Evolutionary conservation across 768 basidiomycete genomes (phyloP).

Genomic region (Russula dissimulans): DNA sequence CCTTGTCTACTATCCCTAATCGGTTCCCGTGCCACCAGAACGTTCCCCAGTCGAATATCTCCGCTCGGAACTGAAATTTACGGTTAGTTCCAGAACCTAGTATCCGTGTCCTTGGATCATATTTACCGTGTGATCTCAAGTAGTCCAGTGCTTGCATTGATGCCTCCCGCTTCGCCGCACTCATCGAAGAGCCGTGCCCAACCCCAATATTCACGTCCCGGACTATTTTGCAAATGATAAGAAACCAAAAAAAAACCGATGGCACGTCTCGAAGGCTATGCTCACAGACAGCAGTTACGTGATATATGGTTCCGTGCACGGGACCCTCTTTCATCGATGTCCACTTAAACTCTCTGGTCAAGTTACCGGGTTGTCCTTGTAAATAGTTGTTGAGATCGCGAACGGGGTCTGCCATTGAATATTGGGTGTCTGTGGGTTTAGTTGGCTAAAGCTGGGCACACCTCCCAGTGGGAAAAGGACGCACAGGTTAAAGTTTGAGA

Average conservation of each 20-base stretch:
- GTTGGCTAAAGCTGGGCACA: not conserved
- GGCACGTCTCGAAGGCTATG: not conserved
- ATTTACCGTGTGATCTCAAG: slow-evolving; percentile 4
- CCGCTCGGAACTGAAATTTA: not conserved
- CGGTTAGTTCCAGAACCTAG: not conserved
- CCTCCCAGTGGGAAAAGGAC: not conserved
- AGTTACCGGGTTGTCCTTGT: not conserved
- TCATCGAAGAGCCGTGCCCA: slow-evolving; percentile 9
- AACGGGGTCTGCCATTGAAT: slow-evolving; percentile 9
- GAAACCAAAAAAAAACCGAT: not conserved
- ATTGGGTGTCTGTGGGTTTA: not conserved
- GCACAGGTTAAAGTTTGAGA: not conserved
- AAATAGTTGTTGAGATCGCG: slow-evolving; percentile 18
- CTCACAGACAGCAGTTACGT: slow-evolving; percentile 12
- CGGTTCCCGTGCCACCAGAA: not conserved
- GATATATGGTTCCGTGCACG: not conserved
- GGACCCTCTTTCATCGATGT: not conserved
- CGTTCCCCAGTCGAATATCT: not conserved
- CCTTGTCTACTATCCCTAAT: not conserved
- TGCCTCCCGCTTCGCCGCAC: slow-evolving; percentile 9
- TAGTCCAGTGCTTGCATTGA: slow-evolving; percentile 10
- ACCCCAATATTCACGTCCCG: slow-evolving; percentile 9
- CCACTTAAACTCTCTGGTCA: slow-evolving; percentile 8
- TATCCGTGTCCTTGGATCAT: not conserved
- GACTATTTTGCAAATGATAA: not conserved